Conservation (phyloP, 2,329 filamentous ascomycete species). For the Alternaria consortialis region DNA sequence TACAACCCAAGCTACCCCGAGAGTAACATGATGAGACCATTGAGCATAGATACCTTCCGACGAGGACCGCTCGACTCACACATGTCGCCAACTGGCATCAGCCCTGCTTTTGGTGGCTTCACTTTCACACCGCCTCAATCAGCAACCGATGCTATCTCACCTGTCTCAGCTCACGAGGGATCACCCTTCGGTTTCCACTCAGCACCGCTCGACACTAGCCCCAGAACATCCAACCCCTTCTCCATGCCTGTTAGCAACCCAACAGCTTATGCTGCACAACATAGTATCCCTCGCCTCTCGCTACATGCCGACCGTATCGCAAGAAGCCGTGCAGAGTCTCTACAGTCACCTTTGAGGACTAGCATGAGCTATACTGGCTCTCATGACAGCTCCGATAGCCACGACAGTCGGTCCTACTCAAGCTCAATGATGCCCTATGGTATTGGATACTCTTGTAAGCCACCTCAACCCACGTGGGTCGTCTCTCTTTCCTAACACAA, state of each 20-base stretch:
- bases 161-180: constrained; percentile 54
- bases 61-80: constrained; percentile 71
- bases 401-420: constrained; percentile 40
- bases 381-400: constrained; percentile 33
- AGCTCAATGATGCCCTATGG: constrained; percentile 52
- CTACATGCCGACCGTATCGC: constrained; percentile 55
- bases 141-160: constrained; percentile 58
- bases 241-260: constrained; percentile 46
- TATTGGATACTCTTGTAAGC: constrained; percentile 51
- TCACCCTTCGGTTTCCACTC: constrained; percentile 53
- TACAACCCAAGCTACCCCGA: constrained; percentile 54
- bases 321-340: constrained; percentile 53
- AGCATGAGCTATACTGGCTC: constrained; percentile 57
- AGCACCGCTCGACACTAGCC: constrained; percentile 46
- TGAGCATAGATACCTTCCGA: constrained; percentile 74
- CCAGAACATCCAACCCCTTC: constrained; percentile 52
- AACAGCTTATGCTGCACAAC: constrained; percentile 49
- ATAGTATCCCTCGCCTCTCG: constrained; percentile 54
- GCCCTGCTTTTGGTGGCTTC: constrained; percentile 72
- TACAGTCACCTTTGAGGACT: constrained; percentile 56
- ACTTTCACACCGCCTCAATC: constrained; percentile 68
- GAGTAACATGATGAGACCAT: constrained; percentile 70
- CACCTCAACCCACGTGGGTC: background rate
- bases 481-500: constrained; percentile 22
- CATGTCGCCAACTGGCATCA: constrained; percentile 72